Evolutionary conservation across 208 protist species (phyloP).

Genomic region (Blastocrithidia nonstop): DNA sequence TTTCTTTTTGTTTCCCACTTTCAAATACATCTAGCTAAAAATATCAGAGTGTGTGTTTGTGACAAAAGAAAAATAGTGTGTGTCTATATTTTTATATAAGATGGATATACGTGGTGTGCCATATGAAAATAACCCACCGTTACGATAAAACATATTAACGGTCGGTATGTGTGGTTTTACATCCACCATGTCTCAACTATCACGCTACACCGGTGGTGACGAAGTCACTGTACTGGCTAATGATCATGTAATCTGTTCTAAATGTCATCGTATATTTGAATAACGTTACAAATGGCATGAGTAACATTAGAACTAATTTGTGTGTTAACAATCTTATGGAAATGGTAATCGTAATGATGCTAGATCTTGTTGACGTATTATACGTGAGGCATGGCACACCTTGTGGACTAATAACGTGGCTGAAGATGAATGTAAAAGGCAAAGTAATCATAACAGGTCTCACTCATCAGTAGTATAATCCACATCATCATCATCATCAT

Average conservation of each 20-base stretch:
- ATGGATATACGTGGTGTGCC: conserved; percentile 32
- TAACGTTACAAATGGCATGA: background rate
- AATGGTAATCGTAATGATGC: background rate
- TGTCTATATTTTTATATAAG: conserved; percentile 1
- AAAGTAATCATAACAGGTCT: background rate
- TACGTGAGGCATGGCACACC: background rate
- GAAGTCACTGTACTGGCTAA: conserved; percentile 57
- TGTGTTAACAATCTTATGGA: background rate
- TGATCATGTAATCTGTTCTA: conserved; percentile 7
- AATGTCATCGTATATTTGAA: background rate
- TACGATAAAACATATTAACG: conserved; percentile 64
- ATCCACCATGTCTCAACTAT: conserved; percentile 33
- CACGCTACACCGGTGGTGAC: conserved; percentile 56
- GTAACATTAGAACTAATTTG: too few species aligned
- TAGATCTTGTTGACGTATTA: background rate
- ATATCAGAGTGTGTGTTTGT: background rate
- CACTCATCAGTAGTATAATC: background rate
- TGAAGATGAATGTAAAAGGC: background rate
- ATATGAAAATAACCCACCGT: conserved; percentile 38
- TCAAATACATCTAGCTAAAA: background rate
- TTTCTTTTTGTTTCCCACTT: conserved; percentile 1
- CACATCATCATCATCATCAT: background rate
- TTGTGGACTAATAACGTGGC: background rate
- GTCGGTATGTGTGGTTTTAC: conserved; percentile 63
- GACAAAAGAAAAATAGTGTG: background rate